Evolutionary conservation across 768 basidiomycete species (phyloP).

Genomic region (Leccinum variicolor): DNA sequence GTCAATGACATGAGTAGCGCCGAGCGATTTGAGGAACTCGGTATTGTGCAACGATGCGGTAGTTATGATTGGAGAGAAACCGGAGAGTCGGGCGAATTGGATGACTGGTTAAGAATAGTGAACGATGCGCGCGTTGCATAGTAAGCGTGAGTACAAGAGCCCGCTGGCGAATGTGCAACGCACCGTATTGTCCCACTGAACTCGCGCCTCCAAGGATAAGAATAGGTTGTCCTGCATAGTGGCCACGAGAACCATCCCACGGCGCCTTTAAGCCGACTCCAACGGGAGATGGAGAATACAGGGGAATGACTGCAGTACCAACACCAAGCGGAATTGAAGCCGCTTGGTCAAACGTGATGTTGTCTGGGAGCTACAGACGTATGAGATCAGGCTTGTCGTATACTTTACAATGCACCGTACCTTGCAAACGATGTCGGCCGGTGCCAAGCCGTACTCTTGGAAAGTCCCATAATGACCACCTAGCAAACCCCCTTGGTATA

Average conservation of each 20-base stretch:
- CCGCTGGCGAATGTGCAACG: conserved; percentile 24
- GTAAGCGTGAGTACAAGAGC: conserved; percentile 5
- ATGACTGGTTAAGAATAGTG: conserved; percentile 19
- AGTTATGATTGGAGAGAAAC: conserved; percentile 36
- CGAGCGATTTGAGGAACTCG: conserved; percentile 31
- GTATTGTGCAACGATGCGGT: conserved; percentile 38
- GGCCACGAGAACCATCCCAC: conserved; percentile 32
- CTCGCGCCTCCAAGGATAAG: conserved; percentile 37
- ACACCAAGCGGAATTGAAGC: conserved; percentile 35
- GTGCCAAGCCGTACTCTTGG: conserved; percentile 27
- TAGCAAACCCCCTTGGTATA: conserved; percentile 8
- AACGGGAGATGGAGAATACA: conserved; percentile 28
- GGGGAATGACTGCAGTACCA: conserved; percentile 29
- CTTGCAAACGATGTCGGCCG: conserved; percentile 20
- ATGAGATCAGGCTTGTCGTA: conserved; percentile 9
- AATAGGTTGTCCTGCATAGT: conserved; percentile 29
- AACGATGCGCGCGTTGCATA: background rate
- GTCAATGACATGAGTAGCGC: conserved; percentile 38
- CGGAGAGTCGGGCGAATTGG: conserved; percentile 34
- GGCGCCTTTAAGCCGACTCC: conserved; percentile 33
- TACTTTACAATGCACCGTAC: background rate
- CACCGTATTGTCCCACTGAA: conserved; percentile 38
- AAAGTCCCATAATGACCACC: conserved; percentile 13
- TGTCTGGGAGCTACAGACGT: conserved; percentile 33
- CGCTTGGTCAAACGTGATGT: conserved; percentile 36